Evolutionary conservation across 345 rosid genomes (phyloP).

Genomic region (Arabidopsis suecica): DNA sequence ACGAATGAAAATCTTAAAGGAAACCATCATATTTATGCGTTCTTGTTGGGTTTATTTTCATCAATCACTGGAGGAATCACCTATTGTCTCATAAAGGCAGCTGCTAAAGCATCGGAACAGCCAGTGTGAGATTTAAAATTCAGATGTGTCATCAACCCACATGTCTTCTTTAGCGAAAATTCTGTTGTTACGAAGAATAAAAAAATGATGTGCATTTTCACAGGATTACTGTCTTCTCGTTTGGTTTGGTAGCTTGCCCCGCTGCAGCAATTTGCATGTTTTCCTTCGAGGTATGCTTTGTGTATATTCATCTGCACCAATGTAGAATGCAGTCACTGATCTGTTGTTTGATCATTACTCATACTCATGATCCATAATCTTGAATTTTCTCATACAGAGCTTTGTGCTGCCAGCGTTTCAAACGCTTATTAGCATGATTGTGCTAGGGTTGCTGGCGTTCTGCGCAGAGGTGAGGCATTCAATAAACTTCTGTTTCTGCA

Average conservation of each 20-base stretch:
- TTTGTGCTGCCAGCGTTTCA: constrained; percentile 68
- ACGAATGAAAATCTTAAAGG: constrained; percentile 37
- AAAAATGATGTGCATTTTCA: constrained; percentile 38
- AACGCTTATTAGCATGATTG: constrained; percentile 59
- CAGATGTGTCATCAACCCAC: constrained; percentile 16
- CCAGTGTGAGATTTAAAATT: constrained; percentile 70
- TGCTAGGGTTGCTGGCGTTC: constrained; percentile 73
- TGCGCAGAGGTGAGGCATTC: constrained; percentile 67
- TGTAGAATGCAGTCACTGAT: background rate
- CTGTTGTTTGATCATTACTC: background rate
- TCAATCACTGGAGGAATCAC: constrained; percentile 83
- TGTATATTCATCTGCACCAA: background rate
- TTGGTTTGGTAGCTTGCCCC: constrained; percentile 80
- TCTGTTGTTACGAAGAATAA: background rate
- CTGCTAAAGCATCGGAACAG: constrained; percentile 84
- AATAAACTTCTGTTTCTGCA: background rate
- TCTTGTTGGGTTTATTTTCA: constrained; percentile 71
- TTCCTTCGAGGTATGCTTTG: constrained; percentile 68
- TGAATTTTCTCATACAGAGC: constrained; percentile 54
- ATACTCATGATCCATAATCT: background rate
- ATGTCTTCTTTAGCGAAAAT: constrained; percentile 5
- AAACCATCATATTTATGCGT: constrained; percentile 56
- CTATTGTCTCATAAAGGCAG: constrained; percentile 79
- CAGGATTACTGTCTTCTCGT: constrained; percentile 80
- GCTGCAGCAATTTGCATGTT: constrained; percentile 71